Evolutionary conservation across 768 basidiomycete genomes (phyloP), one percentile per base, ranked within the genome.

Genomic region (Pleurotus tuber-regium): DNA sequence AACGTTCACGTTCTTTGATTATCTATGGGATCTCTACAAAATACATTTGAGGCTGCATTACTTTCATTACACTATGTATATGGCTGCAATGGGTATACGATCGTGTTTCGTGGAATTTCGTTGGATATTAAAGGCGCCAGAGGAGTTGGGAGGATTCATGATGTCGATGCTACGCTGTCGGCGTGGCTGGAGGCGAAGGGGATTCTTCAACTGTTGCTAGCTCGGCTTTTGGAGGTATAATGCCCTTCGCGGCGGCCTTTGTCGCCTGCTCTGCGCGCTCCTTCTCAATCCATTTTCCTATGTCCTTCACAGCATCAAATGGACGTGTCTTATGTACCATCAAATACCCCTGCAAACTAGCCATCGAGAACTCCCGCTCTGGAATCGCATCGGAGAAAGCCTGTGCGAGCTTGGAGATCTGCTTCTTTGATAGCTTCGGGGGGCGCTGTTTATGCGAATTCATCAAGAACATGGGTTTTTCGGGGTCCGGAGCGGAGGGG

Each of bases 251-350:
- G 7, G 25, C n/a, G 5, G 46, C 46, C 47, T 56, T 56, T 38
- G 26, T 52, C 18, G 23, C 12, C 7, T 35, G 35, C 16, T 56
- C 55, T n/a, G 55, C 51, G 5, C 62, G 58, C 54, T 81, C 76
- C 57, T 72, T 71, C 52, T 75, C 73, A 8, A 84, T 71, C 80
- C 84, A 87, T 7, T 52, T 64, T 8, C 58, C 60, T 4, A 73
- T 63, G 2, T 72, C 70, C 19, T 65, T 63, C 11, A 82, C 75
- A 6, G 87, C 87, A 11, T 75, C 76, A 54, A 69, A 63, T 0
- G 88, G 86, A 3, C 76, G 65, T 4, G 68, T 71, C 64, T 89
- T 88, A 70, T 85, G 79, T 16, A 69, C 66, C 84, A 92, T 87
- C 54, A 91, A 63, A 62, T 82, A 88, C 3, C 84, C 77, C 58